These are phyloP conservation scores for Leishmania mexicana DNA, from an alignment of 208 protist species.

Conservation along the genomic window DNA sequence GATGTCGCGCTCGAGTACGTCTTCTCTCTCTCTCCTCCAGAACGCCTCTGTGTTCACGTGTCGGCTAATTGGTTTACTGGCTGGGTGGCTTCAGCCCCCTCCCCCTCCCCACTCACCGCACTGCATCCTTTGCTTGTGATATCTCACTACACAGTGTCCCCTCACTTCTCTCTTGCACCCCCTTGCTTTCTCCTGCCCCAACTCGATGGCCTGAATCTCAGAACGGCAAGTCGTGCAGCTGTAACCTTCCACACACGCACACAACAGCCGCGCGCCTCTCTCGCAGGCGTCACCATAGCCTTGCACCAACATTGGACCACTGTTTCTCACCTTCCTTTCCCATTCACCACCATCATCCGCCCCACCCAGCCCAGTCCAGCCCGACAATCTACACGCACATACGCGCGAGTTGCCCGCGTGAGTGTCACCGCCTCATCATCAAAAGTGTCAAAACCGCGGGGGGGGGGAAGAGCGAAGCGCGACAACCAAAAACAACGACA, in stretches of 20 bases:
- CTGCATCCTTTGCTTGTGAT: not conserved
- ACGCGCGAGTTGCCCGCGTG: not conserved
- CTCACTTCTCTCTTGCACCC: not conserved
- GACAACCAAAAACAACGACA: not conserved
- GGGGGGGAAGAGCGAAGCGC: too few relatives aligned
- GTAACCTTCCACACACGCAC: not conserved
- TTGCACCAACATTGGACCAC: not conserved
- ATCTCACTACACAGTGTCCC: not conserved
- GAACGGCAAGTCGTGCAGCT: not conserved
- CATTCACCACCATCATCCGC: too few relatives aligned
- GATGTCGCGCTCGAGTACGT: not conserved
- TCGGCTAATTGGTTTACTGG: not conserved
- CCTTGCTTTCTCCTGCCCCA: not conserved
- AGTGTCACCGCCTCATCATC: not conserved
- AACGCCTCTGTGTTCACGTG: not conserved
- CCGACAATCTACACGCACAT: not conserved
- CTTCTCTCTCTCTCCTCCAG: not conserved
- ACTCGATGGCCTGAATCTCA: not conserved
- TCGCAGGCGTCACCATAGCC: not conserved
- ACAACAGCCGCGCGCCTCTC: not conserved
- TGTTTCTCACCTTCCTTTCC: not conserved
- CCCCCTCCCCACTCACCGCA: not conserved
- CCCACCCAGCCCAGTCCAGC: too few relatives aligned
- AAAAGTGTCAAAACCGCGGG: too few relatives aligned
- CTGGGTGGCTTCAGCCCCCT: not conserved